phyloP scores from a whole-genome alignment of 116 monocot genomes.

The Thalassia testudinum region DNA sequence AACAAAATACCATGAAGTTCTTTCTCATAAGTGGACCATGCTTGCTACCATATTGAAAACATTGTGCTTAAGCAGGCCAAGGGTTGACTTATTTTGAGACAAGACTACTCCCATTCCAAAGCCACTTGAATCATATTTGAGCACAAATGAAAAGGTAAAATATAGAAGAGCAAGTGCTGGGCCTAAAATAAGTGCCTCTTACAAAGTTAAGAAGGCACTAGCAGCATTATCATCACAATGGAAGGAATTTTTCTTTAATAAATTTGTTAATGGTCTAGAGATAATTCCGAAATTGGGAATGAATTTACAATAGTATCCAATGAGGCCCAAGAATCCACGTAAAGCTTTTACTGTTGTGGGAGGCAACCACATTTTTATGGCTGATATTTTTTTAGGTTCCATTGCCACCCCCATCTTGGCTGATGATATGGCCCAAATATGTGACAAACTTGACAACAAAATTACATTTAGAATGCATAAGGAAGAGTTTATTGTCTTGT shows the following conservation, averaged over 20 bases:
- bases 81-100: background rate
- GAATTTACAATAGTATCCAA: conserved; percentile 1
- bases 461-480: background rate
- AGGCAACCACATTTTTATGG: background rate
- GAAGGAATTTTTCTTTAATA: conserved; percentile 1
- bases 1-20: conserved; percentile 1
- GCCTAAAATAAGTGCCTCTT: background rate
- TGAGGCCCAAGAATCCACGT: background rate
- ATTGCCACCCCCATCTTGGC: background rate
- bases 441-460: background rate
- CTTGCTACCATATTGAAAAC: background rate
- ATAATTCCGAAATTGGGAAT: background rate
- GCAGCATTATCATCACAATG: background rate
- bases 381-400: background rate
- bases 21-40: conserved; percentile 2
- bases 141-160: background rate
- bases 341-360: background rate
- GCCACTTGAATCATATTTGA: background rate
- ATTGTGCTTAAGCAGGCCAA: background rate
- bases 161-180: background rate
- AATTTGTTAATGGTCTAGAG: background rate
- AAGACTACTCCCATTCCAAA: background rate
- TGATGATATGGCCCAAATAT: background rate
- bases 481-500: background rate
- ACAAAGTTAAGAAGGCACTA: background rate